Conservation (phyloP, 495 filamentous ascomycete genomes). For the Xylaria bambusicola region DNA sequence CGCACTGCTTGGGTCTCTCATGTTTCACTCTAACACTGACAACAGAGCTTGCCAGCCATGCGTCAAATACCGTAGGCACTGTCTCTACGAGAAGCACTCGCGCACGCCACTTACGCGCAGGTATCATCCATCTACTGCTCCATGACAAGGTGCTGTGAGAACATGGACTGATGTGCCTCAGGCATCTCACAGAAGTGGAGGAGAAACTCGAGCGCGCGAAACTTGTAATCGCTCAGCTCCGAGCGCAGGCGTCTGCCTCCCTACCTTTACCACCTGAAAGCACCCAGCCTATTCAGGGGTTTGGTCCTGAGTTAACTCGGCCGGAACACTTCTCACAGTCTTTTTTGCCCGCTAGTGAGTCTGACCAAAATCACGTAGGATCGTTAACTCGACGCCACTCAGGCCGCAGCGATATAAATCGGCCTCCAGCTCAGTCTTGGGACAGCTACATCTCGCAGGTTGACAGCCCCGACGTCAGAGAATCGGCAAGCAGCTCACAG, state of each 20-base stretch:
- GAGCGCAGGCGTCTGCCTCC: not conserved
- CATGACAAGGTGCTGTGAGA: not conserved
- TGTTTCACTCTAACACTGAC: no score
- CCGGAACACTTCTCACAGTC: not conserved
- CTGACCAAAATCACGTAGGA: not conserved
- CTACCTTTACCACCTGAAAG: not conserved
- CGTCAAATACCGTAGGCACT: slow-evolving; percentile 28
- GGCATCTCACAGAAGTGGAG: slow-evolving; percentile 25
- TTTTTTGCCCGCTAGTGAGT: not conserved
- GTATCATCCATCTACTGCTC: slow-evolving; percentile 13
- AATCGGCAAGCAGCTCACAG: not conserved
- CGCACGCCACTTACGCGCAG: slow-evolving; percentile 28
- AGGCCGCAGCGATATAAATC: not conserved
- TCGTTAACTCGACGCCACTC: not conserved
- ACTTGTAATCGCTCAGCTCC: slow-evolving; percentile 14
- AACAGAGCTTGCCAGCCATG: not conserved
- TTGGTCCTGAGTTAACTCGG: not conserved
- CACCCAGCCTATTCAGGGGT: not conserved
- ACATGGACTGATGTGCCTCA: not conserved
- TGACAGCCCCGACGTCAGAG: not conserved
- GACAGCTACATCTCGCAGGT: not conserved
- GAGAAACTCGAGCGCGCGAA: slow-evolving; percentile 20
- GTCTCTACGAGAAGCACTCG: slow-evolving; percentile 31
- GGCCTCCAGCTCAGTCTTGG: not conserved
- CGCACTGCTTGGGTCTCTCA: no score